A percentile compares a stretch with the other conserved stretches of the same genome.
These are phyloP conservation scores for Salix dunnii DNA, from an alignment of 345 rosid species.

Conservation along the genomic window DNA sequence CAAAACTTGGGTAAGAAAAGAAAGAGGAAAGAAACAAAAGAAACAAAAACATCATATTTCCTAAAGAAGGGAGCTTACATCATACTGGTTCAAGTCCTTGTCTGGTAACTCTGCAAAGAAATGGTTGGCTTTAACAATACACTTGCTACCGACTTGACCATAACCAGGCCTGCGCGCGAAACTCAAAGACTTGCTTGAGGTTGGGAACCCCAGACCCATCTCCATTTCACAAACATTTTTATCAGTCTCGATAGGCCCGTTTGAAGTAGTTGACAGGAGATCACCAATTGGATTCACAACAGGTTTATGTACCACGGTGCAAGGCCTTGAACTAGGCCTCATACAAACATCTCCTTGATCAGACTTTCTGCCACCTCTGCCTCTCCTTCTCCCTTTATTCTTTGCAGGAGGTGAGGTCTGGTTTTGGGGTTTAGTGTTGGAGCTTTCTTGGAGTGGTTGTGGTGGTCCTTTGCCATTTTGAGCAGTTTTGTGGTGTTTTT, in stretches of 20 bases:
- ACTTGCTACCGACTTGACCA: slow-evolving; percentile 83
- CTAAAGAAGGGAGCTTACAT: slow-evolving; percentile 51
- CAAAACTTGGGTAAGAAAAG: neutral
- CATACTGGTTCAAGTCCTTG: slow-evolving; percentile 93
- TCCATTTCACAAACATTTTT: slow-evolving; percentile 33
- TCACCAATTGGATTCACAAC: slow-evolving; percentile 27
- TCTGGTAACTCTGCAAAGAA: slow-evolving; percentile 86
- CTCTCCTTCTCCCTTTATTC: slow-evolving; percentile 74
- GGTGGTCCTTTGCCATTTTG: slow-evolving; percentile 78
- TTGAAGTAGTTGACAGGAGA: slow-evolving; percentile 26
- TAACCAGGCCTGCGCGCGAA: slow-evolving; percentile 84
- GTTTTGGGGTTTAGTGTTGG: slow-evolving; percentile 37
- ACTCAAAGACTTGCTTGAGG: slow-evolving; percentile 66
- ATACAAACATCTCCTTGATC: slow-evolving; percentile 81
- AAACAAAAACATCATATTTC: neutral
- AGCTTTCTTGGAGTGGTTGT: slow-evolving; percentile 35
- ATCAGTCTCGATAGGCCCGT: slow-evolving; percentile 30
- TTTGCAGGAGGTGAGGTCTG: slow-evolving; percentile 67
- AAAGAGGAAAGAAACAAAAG: neutral
- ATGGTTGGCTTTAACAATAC: slow-evolving; percentile 98
- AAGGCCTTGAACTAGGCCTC: slow-evolving; percentile 95
- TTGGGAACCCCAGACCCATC: slow-evolving; percentile 47
- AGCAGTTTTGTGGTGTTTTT: slow-evolving; percentile 50
- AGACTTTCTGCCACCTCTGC: slow-evolving; percentile 90
- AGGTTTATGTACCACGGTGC: slow-evolving; percentile 63